Base-by-base conservation (phyloP, 768 basidiomycete species). In the Pisolithus orientalis region DNA sequence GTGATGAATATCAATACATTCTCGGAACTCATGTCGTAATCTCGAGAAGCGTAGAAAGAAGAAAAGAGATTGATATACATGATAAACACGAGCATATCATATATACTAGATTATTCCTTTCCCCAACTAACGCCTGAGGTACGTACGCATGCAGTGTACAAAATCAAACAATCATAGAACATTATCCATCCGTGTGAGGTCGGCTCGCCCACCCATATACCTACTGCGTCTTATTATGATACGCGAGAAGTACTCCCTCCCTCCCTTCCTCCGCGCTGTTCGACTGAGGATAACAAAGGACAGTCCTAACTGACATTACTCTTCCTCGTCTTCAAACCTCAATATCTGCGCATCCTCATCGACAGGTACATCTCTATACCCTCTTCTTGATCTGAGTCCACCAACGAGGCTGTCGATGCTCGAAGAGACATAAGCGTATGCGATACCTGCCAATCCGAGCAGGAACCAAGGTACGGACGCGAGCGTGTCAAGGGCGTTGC, bases 401-500 rank as follows among this genome's bases (percentile, higher is more conserved):
- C 69, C 58, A 4, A 65, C 63, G 5, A 70, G 7, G 1, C 58
- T 57, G 14, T 79, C 80, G 43, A 79, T 56, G 48, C 66, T 72
- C 21, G 79, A 80, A 0, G 75, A 62, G 2, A 84, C 74, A 68
- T 79, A 83, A 63, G 85, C 86, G 70, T 79, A 85, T 3, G 81
- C 87, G 52, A 91, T 82, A 1, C 87, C 82, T 0, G 75, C 79
- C 24, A 94, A 59, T 21, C 94, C 94, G 40, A 96, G 60, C 47
- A 95, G 64, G 75, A 89, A 94, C 84, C 87, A 94, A 0, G 94
- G 94, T 2, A 97, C 80, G 9, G 89, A 91, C 1, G 90, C 91
- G 39, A 96, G 62, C 3, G 90, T 94, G 21, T 76, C 83, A 52
- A 94, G 53, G 9, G 27, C 44, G 27, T 28, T 28, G 25, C 40